Evolutionary conservation across 2,329 filamentous ascomycete species (phyloP), one percentile per base, ranked within the genome.

Genomic region (Tothia fuscella): DNA sequence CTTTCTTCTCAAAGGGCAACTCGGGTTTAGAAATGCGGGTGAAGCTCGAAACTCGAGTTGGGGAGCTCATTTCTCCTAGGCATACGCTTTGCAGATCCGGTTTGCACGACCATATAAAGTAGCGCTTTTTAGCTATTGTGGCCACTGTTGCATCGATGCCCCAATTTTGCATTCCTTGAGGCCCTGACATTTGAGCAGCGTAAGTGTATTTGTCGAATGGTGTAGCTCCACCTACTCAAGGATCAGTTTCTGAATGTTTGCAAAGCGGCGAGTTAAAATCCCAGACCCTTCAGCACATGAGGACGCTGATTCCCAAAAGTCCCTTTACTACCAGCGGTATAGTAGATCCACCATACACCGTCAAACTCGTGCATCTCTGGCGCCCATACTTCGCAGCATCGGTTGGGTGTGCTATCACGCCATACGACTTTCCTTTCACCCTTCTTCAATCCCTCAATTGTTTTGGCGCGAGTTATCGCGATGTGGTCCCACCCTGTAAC

Each of bases 291-390:
- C 14, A 46, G 29, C 3, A 35, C 31, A n/a, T 38, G 35, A 1
- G 21, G 6, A 3, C 45, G 28, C 21, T 46, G 38, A 13, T n/a
- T 16, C 1, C 7, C 35, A 2, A 34, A 12, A 29, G 38, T 22
- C 12, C 13, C 17, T 12, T 19, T 25, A 13, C 17, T 14, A 19
- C 43, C 43, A 9, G 45, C 43, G n/a, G 45, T 42, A 29, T 36
- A 46, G 22, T 47, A 47, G 6, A 47, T 24, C n/a, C 43, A 46
- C 45, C 45, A 47, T 6, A 12, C 28, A 4, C 44, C 41, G 13
- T 46, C 44, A 6, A 46, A 41, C 4, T 24, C 5, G 13, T 39
- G 34, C 13, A 46, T 45, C 22, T 46, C 44, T 45, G 45, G 45
- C 12, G 45, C 43, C 45, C 45, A 47, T 9, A 47, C 37, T 13